These are phyloP conservation scores for Yarrowia sp. DNA, from an alignment of 805 yeast species.

Conservation along the genomic window DNA sequence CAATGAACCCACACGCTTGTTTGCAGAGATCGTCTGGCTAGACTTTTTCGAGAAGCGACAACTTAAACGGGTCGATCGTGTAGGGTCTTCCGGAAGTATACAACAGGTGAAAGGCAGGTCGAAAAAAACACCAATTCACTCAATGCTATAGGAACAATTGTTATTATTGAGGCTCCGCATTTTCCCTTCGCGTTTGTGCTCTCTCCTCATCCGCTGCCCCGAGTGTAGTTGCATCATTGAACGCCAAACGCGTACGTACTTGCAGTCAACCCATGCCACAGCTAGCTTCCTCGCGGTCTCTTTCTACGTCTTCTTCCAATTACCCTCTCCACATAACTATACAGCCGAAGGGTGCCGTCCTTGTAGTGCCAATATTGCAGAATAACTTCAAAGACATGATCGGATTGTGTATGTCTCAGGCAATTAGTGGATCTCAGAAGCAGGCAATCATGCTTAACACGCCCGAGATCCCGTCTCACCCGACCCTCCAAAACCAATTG, in stretches of 20 bases:
- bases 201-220: too few relatives aligned
- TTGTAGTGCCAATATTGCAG: not conserved
- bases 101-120: too few relatives aligned
- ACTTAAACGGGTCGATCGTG: not conserved
- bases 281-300: too few relatives aligned
- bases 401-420: not conserved
- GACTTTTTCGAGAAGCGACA: constrained; percentile 14
- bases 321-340: not conserved
- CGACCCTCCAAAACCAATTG: not conserved
- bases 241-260: too few relatives aligned
- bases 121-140: too few relatives aligned
- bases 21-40: constrained; percentile 5
- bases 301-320: not conserved
- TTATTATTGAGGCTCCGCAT: too few relatives aligned
- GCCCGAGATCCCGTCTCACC: not conserved
- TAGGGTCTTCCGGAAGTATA: not conserved
- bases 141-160: too few relatives aligned
- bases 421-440: too few relatives aligned
- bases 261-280: too few relatives aligned
- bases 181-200: too few relatives aligned
- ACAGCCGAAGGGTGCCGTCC: not conserved
- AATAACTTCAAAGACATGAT: not conserved
- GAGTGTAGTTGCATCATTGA: too few relatives aligned
- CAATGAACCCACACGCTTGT: constrained; percentile 6
- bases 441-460: not conserved